Percentiles rank a stretch among this genome's conserved stretches.
Conservation (phyloP, 331 rosid genomes). For the Malus hybrid region DNA sequence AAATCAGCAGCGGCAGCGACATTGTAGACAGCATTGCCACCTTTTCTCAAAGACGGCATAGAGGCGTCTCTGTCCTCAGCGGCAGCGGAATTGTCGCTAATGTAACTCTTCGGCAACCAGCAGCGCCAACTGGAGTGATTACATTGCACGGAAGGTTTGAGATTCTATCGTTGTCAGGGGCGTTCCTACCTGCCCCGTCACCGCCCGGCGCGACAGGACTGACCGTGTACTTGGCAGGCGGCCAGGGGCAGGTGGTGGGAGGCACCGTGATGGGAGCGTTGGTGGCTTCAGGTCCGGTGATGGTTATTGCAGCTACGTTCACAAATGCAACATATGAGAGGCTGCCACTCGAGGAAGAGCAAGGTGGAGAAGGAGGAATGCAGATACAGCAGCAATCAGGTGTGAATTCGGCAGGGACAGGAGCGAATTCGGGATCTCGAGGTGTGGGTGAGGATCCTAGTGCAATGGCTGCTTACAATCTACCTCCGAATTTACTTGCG, state of each 20-base stretch:
- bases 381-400: constrained; percentile 35
- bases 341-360: constrained; percentile 49
- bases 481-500: constrained; percentile 54
- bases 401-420: constrained; percentile 24
- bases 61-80: constrained; percentile 77
- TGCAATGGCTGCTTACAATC: constrained; percentile 40
- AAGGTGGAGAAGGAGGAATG: constrained; percentile 30
- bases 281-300: constrained; percentile 72
- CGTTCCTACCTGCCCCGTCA: constrained; percentile 75
- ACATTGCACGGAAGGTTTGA: constrained; percentile 68
- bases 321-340: constrained; percentile 77
- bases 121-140: constrained; percentile 52
- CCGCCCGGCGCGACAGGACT: constrained; percentile 75
- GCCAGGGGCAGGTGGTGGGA: constrained; percentile 82
- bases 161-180: constrained; percentile 67
- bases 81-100: constrained; percentile 73
- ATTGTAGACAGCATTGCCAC: constrained; percentile 49
- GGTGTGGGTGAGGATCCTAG: constrained; percentile 39
- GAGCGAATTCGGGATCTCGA: constrained; percentile 28
- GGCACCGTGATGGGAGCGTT: constrained; percentile 68
- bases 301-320: constrained; percentile 78
- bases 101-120: constrained; percentile 69
- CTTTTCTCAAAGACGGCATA: constrained; percentile 69
- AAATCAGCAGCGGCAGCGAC: constrained; percentile 63
- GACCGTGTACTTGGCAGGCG: constrained; percentile 63